Evolutionary conservation across 2,329 filamentous ascomycete species (phyloP).

Genomic region (Lasiodiplodia hormozganensis): DNA sequence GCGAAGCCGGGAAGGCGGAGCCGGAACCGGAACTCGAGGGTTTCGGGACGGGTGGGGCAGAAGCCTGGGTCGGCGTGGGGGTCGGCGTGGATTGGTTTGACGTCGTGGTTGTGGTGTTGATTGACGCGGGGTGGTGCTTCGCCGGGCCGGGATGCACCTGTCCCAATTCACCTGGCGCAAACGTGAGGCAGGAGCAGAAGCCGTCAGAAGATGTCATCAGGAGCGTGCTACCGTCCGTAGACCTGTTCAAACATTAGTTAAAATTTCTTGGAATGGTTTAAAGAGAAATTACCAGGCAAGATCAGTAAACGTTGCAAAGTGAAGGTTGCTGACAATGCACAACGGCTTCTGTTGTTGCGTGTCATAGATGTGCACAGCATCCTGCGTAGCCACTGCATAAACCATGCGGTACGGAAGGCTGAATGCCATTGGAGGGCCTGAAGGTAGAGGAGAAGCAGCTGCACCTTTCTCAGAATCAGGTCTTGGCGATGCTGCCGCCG

Average conservation of each 20-base stretch:
- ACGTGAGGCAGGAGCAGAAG: slow-evolving; percentile 92
- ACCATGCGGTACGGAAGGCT: slow-evolving; percentile 90
- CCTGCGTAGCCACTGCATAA: slow-evolving; percentile 96
- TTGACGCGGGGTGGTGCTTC: slow-evolving; percentile 48
- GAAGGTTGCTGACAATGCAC: slow-evolving; percentile 94
- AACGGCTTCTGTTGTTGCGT: slow-evolving; percentile 95
- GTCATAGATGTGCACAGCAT: slow-evolving; percentile 93
- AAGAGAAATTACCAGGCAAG: slow-evolving; percentile 71
- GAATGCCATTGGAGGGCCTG: slow-evolving; percentile 69
- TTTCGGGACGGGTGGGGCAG: slow-evolving; percentile 42
- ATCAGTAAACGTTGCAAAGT: slow-evolving; percentile 97
- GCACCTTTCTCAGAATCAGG: slow-evolving; percentile 59
- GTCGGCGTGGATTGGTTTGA: slow-evolving; percentile 72
- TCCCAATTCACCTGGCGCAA: slow-evolving; percentile 82
- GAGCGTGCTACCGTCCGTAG: slow-evolving; percentile 76
- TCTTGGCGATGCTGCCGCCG: slow-evolving; percentile 61
- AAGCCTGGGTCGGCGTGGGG: slow-evolving; percentile 67
- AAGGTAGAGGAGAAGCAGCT: slow-evolving; percentile 60
- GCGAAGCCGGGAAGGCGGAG: slow-evolving; percentile 64
- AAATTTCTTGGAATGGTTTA: neutral
- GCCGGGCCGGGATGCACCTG: slow-evolving; percentile 77
- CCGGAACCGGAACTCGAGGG: slow-evolving; percentile 52
- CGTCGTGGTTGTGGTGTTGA: slow-evolving; percentile 49
- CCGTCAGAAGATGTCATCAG: slow-evolving; percentile 98
- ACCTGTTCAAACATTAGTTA: slow-evolving; percentile 60